Evolutionary conservation across 345 rosid species (phyloP), one percentile per base, ranked within the genome.

Genomic region (Gossypium sturtianum): DNA sequence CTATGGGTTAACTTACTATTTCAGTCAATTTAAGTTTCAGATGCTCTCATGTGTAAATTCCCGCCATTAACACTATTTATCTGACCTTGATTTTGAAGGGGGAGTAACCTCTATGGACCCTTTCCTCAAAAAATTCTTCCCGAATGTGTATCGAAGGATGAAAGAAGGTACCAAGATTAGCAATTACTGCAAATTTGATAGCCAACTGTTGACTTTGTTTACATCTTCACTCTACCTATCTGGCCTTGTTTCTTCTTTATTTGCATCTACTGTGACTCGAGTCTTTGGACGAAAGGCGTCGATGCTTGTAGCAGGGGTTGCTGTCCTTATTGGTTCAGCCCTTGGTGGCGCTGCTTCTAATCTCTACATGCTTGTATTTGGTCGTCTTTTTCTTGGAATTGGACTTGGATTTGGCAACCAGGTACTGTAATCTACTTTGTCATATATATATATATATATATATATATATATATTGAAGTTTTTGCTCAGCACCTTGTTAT

Each of bases 31-130:
- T 57, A 12, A 23, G 63, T 25, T 60, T 60, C 43, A 3, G 38
- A 23, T 58, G 16, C 23, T 58, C 1, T 22, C 34, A 23, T 12
- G 63, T 23, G 2, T 23, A 3, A 23, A 23, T 58, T 22, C 7
- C 41, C 41, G 17, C 11, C 25, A 12, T 45, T 66, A 66, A 20
- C 27, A n/a, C 13, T n/a, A 0, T 44, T 43, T 19, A 12, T 29
- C 1, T 12, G 13, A 47, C 53, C 60, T 34, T 25, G 8, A 3
- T 72, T 16, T 12, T 12, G 25, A 76, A 89, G 97, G 97, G 72
- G 94, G 93, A 63, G 97, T 90, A 72, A 90, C 91, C 11, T 87
- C 97, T 2, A 89, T 90, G 98, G 90, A 87, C 27, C 84, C 94
- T 4, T 90, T 91, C 74, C 76, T 83, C 16, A 72, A 80, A 75